Evolutionary conservation across 768 basidiomycete species (phyloP).

Genomic region (Tulasnella sp.): DNA sequence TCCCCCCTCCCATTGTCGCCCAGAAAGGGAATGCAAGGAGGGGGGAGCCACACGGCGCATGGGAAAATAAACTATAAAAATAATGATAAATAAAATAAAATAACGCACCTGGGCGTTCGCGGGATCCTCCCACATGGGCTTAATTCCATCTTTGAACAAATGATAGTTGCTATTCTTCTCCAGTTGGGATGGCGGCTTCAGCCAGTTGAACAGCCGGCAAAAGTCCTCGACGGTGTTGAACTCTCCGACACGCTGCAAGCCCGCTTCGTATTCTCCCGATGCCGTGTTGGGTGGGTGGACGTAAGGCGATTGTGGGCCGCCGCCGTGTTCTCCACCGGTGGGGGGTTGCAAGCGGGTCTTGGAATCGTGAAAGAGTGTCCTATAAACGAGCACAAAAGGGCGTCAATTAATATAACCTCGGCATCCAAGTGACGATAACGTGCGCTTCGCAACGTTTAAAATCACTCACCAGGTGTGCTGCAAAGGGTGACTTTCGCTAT

Average conservation of each 20-base stretch:
- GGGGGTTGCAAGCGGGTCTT: conserved; percentile 54
- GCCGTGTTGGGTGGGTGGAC: conserved; percentile 44
- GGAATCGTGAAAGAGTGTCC: conserved; percentile 88
- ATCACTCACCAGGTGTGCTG: conserved; percentile 70
- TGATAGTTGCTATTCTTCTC: conserved; percentile 93
- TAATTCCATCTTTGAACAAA: conserved; percentile 89
- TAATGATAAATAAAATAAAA: not conserved
- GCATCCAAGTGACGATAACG: not conserved
- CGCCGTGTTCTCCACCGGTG: conserved; percentile 19
- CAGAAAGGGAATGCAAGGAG: not conserved
- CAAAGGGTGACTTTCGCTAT: conserved; percentile 55
- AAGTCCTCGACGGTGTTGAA: conserved; percentile 87
- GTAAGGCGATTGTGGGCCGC: conserved; percentile 11
- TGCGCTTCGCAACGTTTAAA: not conserved
- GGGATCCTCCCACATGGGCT: conserved; percentile 96
- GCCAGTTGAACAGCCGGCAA: conserved; percentile 91
- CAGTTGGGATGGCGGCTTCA: conserved; percentile 83
- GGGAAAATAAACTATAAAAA: too few species aligned
- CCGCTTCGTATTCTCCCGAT: conserved; percentile 76
- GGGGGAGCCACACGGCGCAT: too few species aligned
- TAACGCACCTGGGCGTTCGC: conserved; percentile 63
- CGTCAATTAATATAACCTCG: not conserved
- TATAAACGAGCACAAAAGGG: conserved; percentile 34
- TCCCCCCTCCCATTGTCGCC: not conserved
- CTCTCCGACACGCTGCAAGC: conserved; percentile 79